phyloP scores from a whole-genome alignment of 768 basidiomycete genomes.

The Albatrellus ellisii region DNA sequence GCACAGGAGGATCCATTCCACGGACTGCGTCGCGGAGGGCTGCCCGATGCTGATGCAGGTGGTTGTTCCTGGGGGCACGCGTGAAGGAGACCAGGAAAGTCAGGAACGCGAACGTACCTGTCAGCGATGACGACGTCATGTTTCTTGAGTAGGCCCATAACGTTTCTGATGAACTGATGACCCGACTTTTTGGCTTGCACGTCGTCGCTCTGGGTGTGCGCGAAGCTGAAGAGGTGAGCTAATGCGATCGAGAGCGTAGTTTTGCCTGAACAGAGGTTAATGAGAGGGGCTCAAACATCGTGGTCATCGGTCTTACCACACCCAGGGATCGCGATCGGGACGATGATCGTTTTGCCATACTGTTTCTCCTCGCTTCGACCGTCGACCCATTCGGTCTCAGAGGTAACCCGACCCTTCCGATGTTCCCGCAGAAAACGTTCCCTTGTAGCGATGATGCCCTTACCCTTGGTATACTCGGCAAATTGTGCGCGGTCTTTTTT shows the following conservation, averaged over 20 bases:
- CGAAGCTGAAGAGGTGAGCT: constrained; percentile 68
- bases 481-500: constrained; percentile 45
- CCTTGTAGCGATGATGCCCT: constrained; percentile 77
- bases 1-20: constrained; percentile 37
- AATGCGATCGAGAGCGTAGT: constrained; percentile 77
- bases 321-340: constrained; percentile 86
- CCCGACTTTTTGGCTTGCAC: constrained; percentile 64
- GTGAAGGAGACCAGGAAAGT: neutral
- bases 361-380: no score
- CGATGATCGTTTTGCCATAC: constrained; percentile 68
- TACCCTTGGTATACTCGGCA: constrained; percentile 46
- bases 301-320: constrained; percentile 85
- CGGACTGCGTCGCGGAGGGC: constrained; percentile 46
- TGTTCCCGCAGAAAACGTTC: constrained; percentile 75
- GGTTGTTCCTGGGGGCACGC: constrained; percentile 81
- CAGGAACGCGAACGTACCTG: constrained; percentile 40
- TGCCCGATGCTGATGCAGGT: constrained; percentile 66
- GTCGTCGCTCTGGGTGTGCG: constrained; percentile 91
- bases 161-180: constrained; percentile 59
- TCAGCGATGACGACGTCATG: constrained; percentile 86
- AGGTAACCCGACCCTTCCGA: no score
- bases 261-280: constrained; percentile 81
- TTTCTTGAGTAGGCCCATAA: constrained; percentile 40
- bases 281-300: no score
- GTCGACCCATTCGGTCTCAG: no score